Evolutionary conservation across 2,329 filamentous ascomycete species (phyloP).

Genomic region (Fusarium nurragi): DNA sequence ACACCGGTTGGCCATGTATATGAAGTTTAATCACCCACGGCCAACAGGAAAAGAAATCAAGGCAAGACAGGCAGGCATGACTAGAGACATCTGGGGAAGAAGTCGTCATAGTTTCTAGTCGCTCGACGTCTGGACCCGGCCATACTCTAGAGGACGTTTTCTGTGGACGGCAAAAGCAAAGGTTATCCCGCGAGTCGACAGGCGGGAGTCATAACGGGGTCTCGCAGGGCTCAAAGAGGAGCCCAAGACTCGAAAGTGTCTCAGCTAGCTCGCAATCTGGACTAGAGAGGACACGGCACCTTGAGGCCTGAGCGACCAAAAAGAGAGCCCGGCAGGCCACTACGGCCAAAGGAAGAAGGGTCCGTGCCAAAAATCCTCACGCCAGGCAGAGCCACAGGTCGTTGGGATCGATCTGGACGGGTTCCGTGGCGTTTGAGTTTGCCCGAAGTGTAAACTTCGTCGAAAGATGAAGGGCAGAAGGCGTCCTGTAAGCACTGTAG

Average conservation of each 20-base stretch:
- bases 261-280: no score
- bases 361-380: slow-evolving; percentile 32
- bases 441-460: slow-evolving; percentile 31
- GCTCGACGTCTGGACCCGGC: background rate
- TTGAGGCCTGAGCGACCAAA: slow-evolving; percentile 11
- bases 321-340: slow-evolving; percentile 8
- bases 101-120: background rate
- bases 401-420: slow-evolving; percentile 12
- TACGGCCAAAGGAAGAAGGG: slow-evolving; percentile 23
- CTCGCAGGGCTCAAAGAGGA: slow-evolving; percentile 33
- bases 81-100: background rate
- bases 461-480: slow-evolving; percentile 22
- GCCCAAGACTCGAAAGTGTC: slow-evolving; percentile 5
- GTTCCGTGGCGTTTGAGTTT: slow-evolving; percentile 38
- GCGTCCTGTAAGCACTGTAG: slow-evolving; percentile 14
- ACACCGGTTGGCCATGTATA: no score
- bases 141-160: slow-evolving; percentile 1
- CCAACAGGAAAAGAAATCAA: background rate
- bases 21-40: background rate
- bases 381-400: slow-evolving; percentile 20
- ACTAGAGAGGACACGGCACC: no score
- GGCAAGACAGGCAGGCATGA: background rate
- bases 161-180: slow-evolving; percentile 25
- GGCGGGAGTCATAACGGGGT: background rate
- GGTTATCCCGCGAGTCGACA: slow-evolving; percentile 6